Evolutionary conservation across 768 basidiomycete species (phyloP), one percentile per base, ranked within the genome.

Genomic region (Coprinellus aureogranulatus): DNA sequence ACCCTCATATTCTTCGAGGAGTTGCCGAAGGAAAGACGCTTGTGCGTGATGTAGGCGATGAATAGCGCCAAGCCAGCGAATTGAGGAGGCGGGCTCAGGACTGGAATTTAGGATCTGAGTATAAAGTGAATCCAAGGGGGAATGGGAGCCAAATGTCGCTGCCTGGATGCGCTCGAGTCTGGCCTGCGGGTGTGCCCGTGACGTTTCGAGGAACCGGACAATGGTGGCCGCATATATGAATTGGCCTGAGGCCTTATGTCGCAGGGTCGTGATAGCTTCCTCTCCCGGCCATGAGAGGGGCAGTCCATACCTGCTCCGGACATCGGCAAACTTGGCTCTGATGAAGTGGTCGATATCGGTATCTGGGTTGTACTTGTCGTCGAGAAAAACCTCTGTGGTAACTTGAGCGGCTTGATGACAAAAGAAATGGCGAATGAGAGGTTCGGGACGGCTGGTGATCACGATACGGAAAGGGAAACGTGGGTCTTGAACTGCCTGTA

Each of bases 151-250:
- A 12, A 16, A 16, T n/a, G n/a, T n/a, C n/a, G n/a, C 18, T 6
- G 10, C 27, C 4, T 23, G 23, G 26, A 5, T 18, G 2, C 39
- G 20, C 22, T 31, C 23, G 12, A 57, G 23, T 4, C 48, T 34
- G 3, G 23, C 8, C 18, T 65, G 53, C 2, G 62, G 53, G 34
- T 56, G 16, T 55, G 51, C 9, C 30, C 31, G 27, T 61, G 64
- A 47, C 53, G 25, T 14, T 23, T 41, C 5, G 50, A 65, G 30
- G 40, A 53, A 65, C 6, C 53, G 51, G 14, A 57, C 46, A 8
- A 62, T 59, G 2, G 58, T 59, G 18, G 64, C 31, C 3, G 61
- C 64, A 30, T 65, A 61, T 14, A 65, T 59, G 41, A 61, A 62
- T 46, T 65, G 64, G 4, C 61, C 64, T 1, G 63, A 64, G 3